Evolutionary conservation across 352 stramenopile species (phyloP), one percentile per base, ranked within the genome.

Genomic region (Phytophthora lateralis): DNA sequence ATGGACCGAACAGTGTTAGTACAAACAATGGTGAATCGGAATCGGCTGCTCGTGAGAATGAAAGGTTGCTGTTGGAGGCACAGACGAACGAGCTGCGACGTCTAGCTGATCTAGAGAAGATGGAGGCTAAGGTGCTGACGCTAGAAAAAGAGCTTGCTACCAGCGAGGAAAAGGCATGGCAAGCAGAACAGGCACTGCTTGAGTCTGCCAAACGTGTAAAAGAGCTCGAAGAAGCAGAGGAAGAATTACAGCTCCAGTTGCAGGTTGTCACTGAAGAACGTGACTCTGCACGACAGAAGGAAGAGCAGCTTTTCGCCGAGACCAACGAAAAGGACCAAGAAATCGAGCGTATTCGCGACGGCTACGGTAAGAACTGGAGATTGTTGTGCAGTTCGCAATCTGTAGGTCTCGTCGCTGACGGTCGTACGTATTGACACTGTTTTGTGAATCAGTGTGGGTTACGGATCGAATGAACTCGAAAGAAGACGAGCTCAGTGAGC

Each of bases 401-500:
- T 27, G 4, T 7, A 26, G 2, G 6, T 10, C 6, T 39, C 9
- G 8, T 32, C 4, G 12, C n/a, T 37, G 37, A 35, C 45, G 47
- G 12, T 17, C 41, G 14, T 50, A 26, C 46, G 4, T 10, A 60
- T 20, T 44, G 29, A 26, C 57, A 11, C 42, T 59, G 11, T 58
- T 39, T 37, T 53, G 56, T 43, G 27, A 17, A 20, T 35, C 60
- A 95, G 86, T 95, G 17, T 95, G 86, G 84, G 84, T 95, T 5
- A 95, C 86, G 20, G 84, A 93, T 52, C 82, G 86, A 0, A 95
- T 95, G 86, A 95, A 95, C 47, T 90, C 82, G 10, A 95, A 95
- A 49, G 86, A 95, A 59, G 86, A 95, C 51, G 86, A 95, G 57
- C 48, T 95, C 6, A 88, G 79, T 35, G 86, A 95, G 55, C 55